Evolutionary conservation across 345 rosid genomes (phyloP).

Genomic region (Combretum micranthum): DNA sequence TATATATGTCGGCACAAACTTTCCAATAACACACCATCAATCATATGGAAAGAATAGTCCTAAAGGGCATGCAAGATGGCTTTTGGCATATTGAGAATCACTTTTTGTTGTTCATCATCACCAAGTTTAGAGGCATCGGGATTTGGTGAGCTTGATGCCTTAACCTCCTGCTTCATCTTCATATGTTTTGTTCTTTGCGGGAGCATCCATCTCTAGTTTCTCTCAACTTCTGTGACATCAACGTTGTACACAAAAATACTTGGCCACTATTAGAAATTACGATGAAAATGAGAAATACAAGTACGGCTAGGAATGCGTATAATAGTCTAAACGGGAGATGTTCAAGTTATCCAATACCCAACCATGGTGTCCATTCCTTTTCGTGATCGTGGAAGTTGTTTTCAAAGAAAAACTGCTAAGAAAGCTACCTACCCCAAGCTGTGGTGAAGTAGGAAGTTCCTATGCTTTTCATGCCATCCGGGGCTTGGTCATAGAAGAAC

Average conservation of each 20-base stretch:
- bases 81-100: too few relatives aligned
- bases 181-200: neutral
- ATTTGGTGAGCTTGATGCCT: too few relatives aligned
- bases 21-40: too few relatives aligned
- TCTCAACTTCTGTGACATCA: slow-evolving; percentile 21
- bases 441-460: slow-evolving; percentile 63
- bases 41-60: too few relatives aligned
- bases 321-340: slow-evolving; percentile 55
- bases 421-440: slow-evolving; percentile 55
- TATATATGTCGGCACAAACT: too few relatives aligned
- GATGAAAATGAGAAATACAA: slow-evolving; percentile 47
- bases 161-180: neutral
- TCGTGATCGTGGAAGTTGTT: slow-evolving; percentile 37
- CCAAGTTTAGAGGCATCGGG: too few relatives aligned
- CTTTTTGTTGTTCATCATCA: too few relatives aligned
- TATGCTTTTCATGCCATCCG: slow-evolving; percentile 71
- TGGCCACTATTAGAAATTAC: slow-evolving; percentile 46
- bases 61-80: too few relatives aligned
- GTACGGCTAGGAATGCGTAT: slow-evolving; percentile 46
- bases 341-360: slow-evolving; percentile 78
- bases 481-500: slow-evolving; percentile 88
- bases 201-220: slow-evolving; percentile 11
- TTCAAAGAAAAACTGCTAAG: slow-evolving; percentile 57
- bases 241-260: slow-evolving; percentile 46
- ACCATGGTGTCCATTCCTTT: slow-evolving; percentile 35